Conservation (phyloP, 2,329 filamentous ascomycete genomes). For the Penicillium sp. region DNA sequence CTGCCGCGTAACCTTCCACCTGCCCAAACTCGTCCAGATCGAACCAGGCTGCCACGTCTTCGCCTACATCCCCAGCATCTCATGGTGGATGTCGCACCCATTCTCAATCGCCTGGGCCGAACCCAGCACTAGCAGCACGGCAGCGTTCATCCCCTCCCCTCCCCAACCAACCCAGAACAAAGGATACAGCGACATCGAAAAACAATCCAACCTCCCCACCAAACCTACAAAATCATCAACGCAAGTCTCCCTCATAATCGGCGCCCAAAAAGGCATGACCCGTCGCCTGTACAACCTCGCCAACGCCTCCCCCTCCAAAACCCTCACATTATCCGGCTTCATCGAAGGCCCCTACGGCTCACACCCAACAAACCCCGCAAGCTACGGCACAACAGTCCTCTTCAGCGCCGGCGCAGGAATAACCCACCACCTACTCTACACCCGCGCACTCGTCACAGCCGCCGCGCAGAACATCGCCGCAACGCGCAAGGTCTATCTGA, state of each 20-base stretch:
- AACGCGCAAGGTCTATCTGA: slow-evolving; percentile 58
- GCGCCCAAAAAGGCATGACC: slow-evolving; percentile 63
- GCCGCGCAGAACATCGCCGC: slow-evolving; percentile 54
- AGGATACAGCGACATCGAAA: slow-evolving; percentile 31
- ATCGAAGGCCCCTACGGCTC: slow-evolving; percentile 65
- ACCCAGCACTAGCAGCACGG: slow-evolving; percentile 17
- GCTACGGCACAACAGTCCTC: slow-evolving; percentile 64
- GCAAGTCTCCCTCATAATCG: slow-evolving; percentile 57
- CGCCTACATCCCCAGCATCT: slow-evolving; percentile 55
- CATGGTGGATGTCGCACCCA: slow-evolving; percentile 50
- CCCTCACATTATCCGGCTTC: slow-evolving; percentile 54
- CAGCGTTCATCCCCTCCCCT: slow-evolving; percentile 14
- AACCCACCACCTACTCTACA: slow-evolving; percentile 62
- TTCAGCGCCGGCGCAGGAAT: slow-evolving; percentile 67
- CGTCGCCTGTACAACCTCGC: slow-evolving; percentile 59
- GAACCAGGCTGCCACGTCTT: slow-evolving; percentile 60
- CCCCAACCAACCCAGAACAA: slow-evolving; percentile 7
- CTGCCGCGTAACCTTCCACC: slow-evolving; percentile 59
- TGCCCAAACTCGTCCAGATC: slow-evolving; percentile 54
- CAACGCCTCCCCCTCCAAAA: slow-evolving; percentile 47
- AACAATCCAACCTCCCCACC: slow-evolving; percentile 27
- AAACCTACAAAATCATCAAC: slow-evolving; percentile 19
- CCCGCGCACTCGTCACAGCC: slow-evolving; percentile 57
- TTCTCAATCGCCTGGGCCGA: slow-evolving; percentile 50
- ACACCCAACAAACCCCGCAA: slow-evolving; percentile 55